Evolutionary conservation across 1,284 basidiomycete species (phyloP).

Genomic region (Chondrostereum purpureum): DNA sequence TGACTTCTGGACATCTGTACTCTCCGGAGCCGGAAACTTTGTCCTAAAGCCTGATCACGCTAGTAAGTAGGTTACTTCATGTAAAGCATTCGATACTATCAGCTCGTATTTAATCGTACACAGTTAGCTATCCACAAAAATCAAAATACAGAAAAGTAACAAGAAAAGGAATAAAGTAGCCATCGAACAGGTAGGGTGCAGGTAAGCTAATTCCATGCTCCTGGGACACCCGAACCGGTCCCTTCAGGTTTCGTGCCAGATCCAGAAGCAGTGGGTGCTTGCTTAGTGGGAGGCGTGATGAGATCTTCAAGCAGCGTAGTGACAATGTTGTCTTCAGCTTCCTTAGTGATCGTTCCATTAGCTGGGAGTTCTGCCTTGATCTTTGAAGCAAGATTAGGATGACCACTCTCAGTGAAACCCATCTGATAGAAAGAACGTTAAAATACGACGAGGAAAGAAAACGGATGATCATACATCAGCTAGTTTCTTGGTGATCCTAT

Average conservation of each 20-base stretch:
- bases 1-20: no score
- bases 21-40: no score
- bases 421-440: slow-evolving; percentile 39
- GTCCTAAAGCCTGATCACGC: no score
- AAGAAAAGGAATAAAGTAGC: no score
- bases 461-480: slow-evolving; percentile 36
- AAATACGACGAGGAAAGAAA: slow-evolving; percentile 4
- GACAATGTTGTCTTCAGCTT: slow-evolving; percentile 56
- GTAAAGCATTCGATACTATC: no score
- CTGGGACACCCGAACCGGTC: slow-evolving; percentile 28
- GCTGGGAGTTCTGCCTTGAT: slow-evolving; percentile 44
- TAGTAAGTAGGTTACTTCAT: no score
- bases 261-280: slow-evolving; percentile 27
- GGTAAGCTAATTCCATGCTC: slow-evolving; percentile 36
- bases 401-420: slow-evolving; percentile 56
- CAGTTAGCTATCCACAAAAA: no score
- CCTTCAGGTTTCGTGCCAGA: slow-evolving; percentile 20
- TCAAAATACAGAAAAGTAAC: no score
- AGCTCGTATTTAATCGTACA: no score
- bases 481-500: slow-evolving; percentile 42
- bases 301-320: slow-evolving; percentile 59
- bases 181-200: no score
- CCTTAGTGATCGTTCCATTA: slow-evolving; percentile 33
- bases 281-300: slow-evolving; percentile 31
- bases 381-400: slow-evolving; percentile 46